Percentiles rank a stretch among this genome's conserved stretches.
Evolutionary conservation across 139 green algal genomes (phyloP).

Genomic region (Chlamydomonas schloesseri): DNA sequence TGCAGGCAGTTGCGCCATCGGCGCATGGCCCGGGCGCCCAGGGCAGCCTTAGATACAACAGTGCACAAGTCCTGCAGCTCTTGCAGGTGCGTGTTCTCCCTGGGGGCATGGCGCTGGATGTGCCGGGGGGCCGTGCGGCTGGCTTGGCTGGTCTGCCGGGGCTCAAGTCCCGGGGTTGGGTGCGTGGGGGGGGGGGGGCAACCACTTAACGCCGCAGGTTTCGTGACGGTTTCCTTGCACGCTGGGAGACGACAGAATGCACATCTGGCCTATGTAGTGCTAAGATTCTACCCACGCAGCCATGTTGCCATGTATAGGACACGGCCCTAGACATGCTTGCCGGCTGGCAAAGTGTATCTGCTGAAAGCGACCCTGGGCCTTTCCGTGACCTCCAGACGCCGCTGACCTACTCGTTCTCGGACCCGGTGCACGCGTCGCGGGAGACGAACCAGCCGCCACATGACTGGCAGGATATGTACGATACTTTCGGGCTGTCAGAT

Average conservation of each 20-base stretch:
- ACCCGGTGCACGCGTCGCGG: background rate
- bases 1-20: background rate
- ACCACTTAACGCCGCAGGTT: too few species aligned
- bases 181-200: too few species aligned
- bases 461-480: constrained; percentile 31
- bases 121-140: too few species aligned
- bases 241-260: background rate
- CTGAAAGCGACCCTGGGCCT: too few species aligned
- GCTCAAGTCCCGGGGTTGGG: too few species aligned
- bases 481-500: background rate
- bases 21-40: background rate
- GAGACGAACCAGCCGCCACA: constrained; percentile 28
- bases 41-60: constrained; percentile 18
- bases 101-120: too few species aligned
- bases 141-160: too few species aligned
- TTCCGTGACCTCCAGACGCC: background rate
- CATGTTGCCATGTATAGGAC: too few species aligned
- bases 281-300: too few species aligned
- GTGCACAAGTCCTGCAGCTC: constrained; percentile 36
- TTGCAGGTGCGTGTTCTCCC: constrained; percentile 31
- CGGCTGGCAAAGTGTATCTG: too few species aligned
- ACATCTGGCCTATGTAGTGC: too few species aligned
- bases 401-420: constrained; percentile 24
- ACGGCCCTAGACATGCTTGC: too few species aligned
- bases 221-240: background rate